These are phyloP conservation scores for Wickerhamomyces silvicola DNA, from an alignment of 805 yeast genomes.

Conservation along the genomic window DNA sequence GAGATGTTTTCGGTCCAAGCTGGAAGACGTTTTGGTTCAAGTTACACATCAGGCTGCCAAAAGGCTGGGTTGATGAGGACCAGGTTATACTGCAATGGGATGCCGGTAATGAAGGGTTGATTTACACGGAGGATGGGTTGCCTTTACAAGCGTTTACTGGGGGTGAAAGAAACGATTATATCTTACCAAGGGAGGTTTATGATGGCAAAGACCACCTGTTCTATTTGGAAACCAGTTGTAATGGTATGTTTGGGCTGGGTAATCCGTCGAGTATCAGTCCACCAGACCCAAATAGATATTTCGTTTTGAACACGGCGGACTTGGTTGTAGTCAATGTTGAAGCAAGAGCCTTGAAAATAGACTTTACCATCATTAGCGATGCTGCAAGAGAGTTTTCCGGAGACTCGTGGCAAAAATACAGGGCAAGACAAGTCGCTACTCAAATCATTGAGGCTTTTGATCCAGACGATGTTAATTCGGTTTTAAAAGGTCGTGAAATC, in stretches of 20 bases:
- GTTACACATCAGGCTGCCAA: conserved; percentile 58
- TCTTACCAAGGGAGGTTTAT: conserved; percentile 51
- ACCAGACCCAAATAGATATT: conserved; percentile 68
- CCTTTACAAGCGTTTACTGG: conserved; percentile 85
- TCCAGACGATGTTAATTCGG: conserved; percentile 50
- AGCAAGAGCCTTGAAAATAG: conserved; percentile 72
- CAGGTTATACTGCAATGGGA: conserved; percentile 76
- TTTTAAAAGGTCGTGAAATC: conserved; percentile 57
- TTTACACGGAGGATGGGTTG: conserved; percentile 58
- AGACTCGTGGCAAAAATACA: conserved; percentile 74
- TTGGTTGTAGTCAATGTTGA: conserved; percentile 73
- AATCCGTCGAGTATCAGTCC: conserved; percentile 54
- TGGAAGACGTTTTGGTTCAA: conserved; percentile 98
- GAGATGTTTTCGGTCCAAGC: conserved; percentile 83
- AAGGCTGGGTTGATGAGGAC: conserved; percentile 34
- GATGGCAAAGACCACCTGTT: conserved; percentile 52
- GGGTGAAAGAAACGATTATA: conserved; percentile 71
- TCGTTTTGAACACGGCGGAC: conserved; percentile 64
- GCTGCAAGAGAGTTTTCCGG: conserved; percentile 83
- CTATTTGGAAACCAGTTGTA: conserved; percentile 86
- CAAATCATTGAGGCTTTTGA: conserved; percentile 82
- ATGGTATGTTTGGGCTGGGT: conserved; percentile 88
- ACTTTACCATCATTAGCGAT: conserved; percentile 85
- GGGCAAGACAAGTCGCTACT: conserved; percentile 75
- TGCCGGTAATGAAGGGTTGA: conserved; percentile 77